phyloP scores from a whole-genome alignment of 2,329 filamentous ascomycete genomes.

The Sarocladium brachiariae region DNA sequence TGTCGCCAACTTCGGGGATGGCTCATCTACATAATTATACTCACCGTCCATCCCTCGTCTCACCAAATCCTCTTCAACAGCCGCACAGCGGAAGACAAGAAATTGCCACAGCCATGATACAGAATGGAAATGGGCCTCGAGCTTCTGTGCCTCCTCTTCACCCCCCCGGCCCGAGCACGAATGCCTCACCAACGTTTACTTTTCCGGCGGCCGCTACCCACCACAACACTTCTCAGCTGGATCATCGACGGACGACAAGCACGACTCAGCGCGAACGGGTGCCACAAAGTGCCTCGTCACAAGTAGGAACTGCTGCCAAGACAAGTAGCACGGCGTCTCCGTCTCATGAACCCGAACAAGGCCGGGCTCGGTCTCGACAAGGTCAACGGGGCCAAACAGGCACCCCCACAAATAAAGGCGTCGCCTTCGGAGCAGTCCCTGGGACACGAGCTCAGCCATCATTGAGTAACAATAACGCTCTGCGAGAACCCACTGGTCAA shows the following conservation, averaged over 20 bases:
- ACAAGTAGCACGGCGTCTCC: neutral
- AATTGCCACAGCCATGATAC: neutral
- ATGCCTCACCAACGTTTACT: neutral
- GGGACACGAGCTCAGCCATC: neutral
- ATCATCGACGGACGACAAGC: neutral
- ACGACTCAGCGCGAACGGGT: neutral
- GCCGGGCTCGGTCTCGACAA: neutral
- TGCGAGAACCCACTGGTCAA: neutral
- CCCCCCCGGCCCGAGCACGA: neutral
- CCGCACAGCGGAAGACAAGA: neutral
- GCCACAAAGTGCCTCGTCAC: neutral
- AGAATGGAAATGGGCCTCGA: neutral
- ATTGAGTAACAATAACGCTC: neutral
- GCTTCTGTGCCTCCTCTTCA: neutral
- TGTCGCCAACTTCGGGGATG: neutral
- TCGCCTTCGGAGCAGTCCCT: neutral
- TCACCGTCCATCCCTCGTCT: neutral
- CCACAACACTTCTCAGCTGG: neutral
- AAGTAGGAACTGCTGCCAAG: neutral
- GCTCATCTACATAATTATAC: neutral
- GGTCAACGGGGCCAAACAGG: conserved; percentile 1
- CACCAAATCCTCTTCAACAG: neutral
- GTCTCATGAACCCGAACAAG: neutral
- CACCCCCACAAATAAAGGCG: neutral
- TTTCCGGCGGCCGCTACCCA: neutral